These are phyloP conservation scores for Fusarium robinianum DNA, from an alignment of 2,329 filamentous ascomycete genomes.

Conservation along the genomic window DNA sequence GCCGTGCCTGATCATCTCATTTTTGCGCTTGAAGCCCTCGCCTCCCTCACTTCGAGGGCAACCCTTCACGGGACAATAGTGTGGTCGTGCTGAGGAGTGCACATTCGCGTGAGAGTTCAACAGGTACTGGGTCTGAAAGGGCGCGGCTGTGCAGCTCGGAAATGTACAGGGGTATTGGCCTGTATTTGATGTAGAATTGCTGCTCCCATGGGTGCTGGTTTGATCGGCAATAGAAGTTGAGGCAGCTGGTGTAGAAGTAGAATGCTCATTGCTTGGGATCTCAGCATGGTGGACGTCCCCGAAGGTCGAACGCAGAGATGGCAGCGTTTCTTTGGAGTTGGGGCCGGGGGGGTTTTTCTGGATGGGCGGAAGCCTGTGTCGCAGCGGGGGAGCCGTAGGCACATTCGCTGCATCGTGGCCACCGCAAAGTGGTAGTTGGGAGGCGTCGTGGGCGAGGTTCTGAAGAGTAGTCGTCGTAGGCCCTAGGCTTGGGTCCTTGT, in stretches of 20 bases:
- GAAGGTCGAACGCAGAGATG: slow-evolving; percentile 46
- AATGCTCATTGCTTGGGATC: slow-evolving; percentile 52
- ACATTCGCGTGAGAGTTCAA: slow-evolving; percentile 78
- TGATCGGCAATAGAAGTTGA: slow-evolving; percentile 51
- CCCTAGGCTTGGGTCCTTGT: slow-evolving; percentile 27
- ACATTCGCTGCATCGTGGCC: slow-evolving; percentile 27
- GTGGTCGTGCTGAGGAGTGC: slow-evolving; percentile 64
- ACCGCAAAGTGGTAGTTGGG: slow-evolving; percentile 43
- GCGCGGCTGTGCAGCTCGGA: slow-evolving; percentile 66
- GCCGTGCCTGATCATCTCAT: slow-evolving; percentile 74
- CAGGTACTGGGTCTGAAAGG: slow-evolving; percentile 76
- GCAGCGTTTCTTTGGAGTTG: slow-evolving; percentile 45
- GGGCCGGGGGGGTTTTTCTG: slow-evolving; percentile 44
- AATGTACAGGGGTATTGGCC: slow-evolving; percentile 62
- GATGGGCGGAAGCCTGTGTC: slow-evolving; percentile 44
- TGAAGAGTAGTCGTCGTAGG: slow-evolving; percentile 35
- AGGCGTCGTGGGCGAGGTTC: slow-evolving; percentile 41
- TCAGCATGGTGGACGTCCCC: slow-evolving; percentile 47
- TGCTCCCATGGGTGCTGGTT: slow-evolving; percentile 63
- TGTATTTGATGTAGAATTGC: slow-evolving; percentile 54
- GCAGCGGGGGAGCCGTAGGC: slow-evolving; percentile 20
- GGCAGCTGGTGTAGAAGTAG: slow-evolving; percentile 48
- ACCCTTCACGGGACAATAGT: slow-evolving; percentile 64
- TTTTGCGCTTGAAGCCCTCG: slow-evolving; percentile 71
- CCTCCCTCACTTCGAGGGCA: slow-evolving; percentile 64